These are phyloP conservation scores for Penicillium sp. DNA, from an alignment of 2,329 filamentous ascomycete genomes.

Conservation along the genomic window DNA sequence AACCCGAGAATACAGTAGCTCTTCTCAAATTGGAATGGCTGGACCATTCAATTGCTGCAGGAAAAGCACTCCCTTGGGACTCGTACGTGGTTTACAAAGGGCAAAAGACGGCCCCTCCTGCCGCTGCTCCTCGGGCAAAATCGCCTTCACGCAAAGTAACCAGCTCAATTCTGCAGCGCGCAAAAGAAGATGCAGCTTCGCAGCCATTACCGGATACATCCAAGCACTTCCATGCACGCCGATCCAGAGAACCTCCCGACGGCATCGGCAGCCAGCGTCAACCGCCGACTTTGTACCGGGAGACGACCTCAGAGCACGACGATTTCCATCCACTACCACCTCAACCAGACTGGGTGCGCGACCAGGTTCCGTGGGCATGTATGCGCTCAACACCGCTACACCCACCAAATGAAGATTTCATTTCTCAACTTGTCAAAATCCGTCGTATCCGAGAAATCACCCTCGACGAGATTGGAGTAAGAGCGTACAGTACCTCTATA, in stretches of 20 bases:
- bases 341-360: conserved; percentile 68
- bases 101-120: conserved; percentile 42
- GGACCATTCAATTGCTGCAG: conserved; percentile 48
- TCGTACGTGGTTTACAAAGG: conserved; percentile 57
- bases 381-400: conserved; percentile 71
- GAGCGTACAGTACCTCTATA: conserved; percentile 86
- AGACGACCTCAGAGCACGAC: conserved; percentile 80
- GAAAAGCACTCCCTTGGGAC: conserved; percentile 48
- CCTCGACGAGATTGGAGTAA: conserved; percentile 75
- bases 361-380: conserved; percentile 73
- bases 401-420: conserved; percentile 73
- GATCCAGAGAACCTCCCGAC: conserved; percentile 25
- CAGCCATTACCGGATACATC: conserved; percentile 10
- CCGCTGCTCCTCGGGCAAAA: neutral
- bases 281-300: conserved; percentile 58
- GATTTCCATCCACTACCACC: conserved; percentile 59
- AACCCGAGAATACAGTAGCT: conserved; percentile 41
- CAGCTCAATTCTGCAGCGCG: conserved; percentile 54
- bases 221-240: conserved; percentile 21
- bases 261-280: conserved; percentile 26
- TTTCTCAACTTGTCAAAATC: conserved; percentile 73
- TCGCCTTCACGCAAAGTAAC: conserved; percentile 7
- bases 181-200: conserved; percentile 51
- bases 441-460: conserved; percentile 69
- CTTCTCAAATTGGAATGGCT: conserved; percentile 60